A percentile compares a stretch with the other conserved stretches of the same genome.
phyloP scores from a whole-genome alignment of 495 filamentous ascomycete species.

The Podospora pseudoanserina region DNA sequence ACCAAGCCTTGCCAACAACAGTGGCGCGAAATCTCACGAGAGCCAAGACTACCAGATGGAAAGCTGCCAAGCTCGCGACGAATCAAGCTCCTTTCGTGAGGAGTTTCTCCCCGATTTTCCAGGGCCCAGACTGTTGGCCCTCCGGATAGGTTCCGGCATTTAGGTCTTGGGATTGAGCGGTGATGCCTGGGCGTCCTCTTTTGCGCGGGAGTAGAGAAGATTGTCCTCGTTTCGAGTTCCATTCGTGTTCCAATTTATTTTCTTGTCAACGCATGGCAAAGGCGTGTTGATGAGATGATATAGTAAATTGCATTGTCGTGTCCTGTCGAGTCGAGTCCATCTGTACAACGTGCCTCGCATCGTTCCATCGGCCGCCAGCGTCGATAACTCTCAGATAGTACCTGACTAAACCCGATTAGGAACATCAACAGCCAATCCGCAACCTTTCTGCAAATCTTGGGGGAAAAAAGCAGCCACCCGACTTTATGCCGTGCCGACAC shows the following conservation, averaged over 20 bases:
- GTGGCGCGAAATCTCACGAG: not conserved
- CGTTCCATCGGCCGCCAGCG: not conserved
- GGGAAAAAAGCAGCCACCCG: not conserved
- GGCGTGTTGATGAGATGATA: not conserved
- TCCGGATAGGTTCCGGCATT: not conserved
- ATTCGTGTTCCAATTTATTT: not conserved
- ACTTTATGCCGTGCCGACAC: not conserved
- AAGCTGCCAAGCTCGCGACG: not conserved
- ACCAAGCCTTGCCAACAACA: not conserved
- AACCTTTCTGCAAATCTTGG: not conserved
- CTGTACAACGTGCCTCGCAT: constrained; percentile 6
- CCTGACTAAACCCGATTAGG: constrained; percentile 13
- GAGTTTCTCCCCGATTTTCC: not conserved
- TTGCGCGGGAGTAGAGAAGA: too few species aligned
- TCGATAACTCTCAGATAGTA: not conserved
- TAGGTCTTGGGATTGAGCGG: not conserved
- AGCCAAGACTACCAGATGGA: not conserved
- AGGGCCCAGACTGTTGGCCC: not conserved
- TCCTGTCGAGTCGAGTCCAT: not conserved
- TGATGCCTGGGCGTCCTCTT: not conserved
- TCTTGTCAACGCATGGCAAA: not conserved
- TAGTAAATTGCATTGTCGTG: not conserved
- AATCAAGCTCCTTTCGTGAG: not conserved
- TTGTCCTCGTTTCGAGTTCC: not conserved
- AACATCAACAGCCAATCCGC: not conserved